phyloP scores from a whole-genome alignment of 768 basidiomycete genomes.

The Leucocoprinus birnbaumii region DNA sequence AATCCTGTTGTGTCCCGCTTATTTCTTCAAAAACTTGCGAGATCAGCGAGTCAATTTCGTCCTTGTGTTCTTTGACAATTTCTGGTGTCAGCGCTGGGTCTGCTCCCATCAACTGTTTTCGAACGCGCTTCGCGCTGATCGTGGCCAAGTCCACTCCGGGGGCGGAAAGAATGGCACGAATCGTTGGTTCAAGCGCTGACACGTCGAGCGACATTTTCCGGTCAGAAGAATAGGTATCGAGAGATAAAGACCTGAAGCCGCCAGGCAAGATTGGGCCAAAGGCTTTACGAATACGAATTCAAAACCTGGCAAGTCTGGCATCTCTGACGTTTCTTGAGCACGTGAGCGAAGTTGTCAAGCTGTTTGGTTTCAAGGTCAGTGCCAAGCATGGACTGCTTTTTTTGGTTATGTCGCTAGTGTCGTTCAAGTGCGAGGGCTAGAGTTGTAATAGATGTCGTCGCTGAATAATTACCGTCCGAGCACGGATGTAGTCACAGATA shows the following conservation, averaged over 20 bases:
- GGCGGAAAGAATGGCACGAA: slow-evolving; percentile 68
- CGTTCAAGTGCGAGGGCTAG: no score
- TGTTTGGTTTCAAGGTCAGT: neutral
- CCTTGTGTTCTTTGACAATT: slow-evolving; percentile 63
- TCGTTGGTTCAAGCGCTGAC: slow-evolving; percentile 52
- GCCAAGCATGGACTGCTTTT: slow-evolving; percentile 2
- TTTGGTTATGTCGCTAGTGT: no score
- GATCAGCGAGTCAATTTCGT: slow-evolving; percentile 69
- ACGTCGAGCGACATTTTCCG: slow-evolving; percentile 51
- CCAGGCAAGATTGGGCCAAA: slow-evolving; percentile 7
- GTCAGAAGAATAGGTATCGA: neutral
- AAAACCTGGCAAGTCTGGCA: no score
- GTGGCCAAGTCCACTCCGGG: slow-evolving; percentile 76
- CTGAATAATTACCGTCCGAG: no score
- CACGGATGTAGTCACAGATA: no score
- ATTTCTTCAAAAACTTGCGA: slow-evolving; percentile 60
- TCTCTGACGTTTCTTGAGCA: neutral
- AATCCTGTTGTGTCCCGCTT: slow-evolving; percentile 31
- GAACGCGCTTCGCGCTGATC: slow-evolving; percentile 87
- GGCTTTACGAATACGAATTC: neutral
- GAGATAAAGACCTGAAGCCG: neutral
- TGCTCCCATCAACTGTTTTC: slow-evolving; percentile 61
- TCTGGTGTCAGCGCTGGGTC: slow-evolving; percentile 55
- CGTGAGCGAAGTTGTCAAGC: slow-evolving; percentile 18
- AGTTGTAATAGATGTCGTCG: no score